Conservation (phyloP, 306 rosid genomes). For the Prunus fruticosa region DNA sequence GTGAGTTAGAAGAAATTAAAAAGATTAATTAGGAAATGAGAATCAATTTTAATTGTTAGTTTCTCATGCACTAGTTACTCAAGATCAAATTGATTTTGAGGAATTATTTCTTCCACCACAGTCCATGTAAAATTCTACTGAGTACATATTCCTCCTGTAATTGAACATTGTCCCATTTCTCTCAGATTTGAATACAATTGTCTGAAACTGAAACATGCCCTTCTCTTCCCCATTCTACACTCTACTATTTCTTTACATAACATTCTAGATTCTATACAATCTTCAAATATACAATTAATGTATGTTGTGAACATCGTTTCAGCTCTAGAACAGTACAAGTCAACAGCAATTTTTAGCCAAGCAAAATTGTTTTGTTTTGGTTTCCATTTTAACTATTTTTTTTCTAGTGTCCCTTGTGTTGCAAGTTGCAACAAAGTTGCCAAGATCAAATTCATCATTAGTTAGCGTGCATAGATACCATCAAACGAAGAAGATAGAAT, state of each 20-base stretch:
- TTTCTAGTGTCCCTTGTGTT: too few relatives aligned
- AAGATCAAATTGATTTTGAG: constrained; percentile 6
- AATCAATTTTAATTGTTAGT: neutral
- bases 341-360: too few relatives aligned
- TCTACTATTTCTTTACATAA: too few relatives aligned
- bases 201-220: neutral
- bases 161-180: neutral
- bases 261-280: too few relatives aligned
- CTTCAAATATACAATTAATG: too few relatives aligned
- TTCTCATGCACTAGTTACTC: constrained; percentile 5
- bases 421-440: too few relatives aligned
- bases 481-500: neutral
- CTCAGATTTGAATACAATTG: neutral
- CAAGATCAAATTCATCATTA: too few relatives aligned
- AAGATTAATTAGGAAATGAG: neutral
- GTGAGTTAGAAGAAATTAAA: neutral
- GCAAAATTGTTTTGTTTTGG: too few relatives aligned
- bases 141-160: neutral
- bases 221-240: neutral
- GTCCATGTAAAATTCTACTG: neutral
- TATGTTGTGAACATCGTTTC: too few relatives aligned
- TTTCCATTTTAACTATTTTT: too few relatives aligned
- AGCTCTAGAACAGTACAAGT: too few relatives aligned
- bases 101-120: neutral
- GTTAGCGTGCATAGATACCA: neutral